These are phyloP conservation scores for Berberis thunbergii DNA, from an alignment of 164 flowering plant species.

Conservation along the genomic window DNA sequence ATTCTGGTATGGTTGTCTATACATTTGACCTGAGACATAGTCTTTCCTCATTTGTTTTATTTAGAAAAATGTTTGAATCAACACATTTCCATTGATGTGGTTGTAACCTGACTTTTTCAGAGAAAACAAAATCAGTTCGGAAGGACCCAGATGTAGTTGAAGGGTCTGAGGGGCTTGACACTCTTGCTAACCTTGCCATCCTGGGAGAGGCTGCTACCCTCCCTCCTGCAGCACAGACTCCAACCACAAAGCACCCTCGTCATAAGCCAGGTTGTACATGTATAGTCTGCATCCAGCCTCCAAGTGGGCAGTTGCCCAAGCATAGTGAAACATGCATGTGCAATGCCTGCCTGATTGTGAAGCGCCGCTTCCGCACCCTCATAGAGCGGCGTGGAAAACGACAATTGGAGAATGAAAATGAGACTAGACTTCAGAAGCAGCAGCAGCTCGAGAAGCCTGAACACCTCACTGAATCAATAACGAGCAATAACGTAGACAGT, in stretches of 20 bases:
- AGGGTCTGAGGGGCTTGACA: constrained; percentile 60
- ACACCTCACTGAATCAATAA: constrained; percentile 21
- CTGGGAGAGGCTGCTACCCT: constrained; percentile 32
- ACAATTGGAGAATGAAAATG: constrained; percentile 48
- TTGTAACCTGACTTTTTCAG: constrained; percentile 14
- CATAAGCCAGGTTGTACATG: constrained; percentile 87
- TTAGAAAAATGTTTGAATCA: neutral
- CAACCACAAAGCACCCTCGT: constrained; percentile 82
- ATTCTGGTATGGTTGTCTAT: no score
- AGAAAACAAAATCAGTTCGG: constrained; percentile 35
- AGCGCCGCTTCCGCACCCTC: constrained; percentile 65
- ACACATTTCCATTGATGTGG: neutral
- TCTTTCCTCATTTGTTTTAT: no score
- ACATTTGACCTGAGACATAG: no score
- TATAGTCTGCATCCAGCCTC: constrained; percentile 95
- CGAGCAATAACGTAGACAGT: constrained; percentile 15
- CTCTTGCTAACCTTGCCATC: constrained; percentile 69
- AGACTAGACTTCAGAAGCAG: constrained; percentile 31
- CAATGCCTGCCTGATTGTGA: constrained; percentile 62
- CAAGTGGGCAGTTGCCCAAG: constrained; percentile 85
- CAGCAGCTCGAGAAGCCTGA: constrained; percentile 21
- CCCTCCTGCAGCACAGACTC: constrained; percentile 37
- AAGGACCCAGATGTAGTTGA: constrained; percentile 36
- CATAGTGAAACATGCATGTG: constrained; percentile 74
- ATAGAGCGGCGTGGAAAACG: constrained; percentile 63